Conservation (phyloP, 352 stramenopile species). For the Phytophthora hybrid region DNA sequence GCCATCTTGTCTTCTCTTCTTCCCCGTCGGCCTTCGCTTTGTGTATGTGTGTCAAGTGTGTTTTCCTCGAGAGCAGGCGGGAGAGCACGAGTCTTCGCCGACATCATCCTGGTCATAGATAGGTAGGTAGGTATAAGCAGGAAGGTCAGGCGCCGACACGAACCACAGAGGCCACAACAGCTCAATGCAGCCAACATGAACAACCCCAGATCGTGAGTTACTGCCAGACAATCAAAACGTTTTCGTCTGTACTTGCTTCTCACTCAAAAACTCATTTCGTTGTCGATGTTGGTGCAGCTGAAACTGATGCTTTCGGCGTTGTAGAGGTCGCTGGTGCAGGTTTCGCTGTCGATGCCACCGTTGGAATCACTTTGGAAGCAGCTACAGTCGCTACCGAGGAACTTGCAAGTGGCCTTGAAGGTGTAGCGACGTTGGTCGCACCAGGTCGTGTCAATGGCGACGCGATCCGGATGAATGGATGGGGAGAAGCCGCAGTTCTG, state of each 20-base stretch:
- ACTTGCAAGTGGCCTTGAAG: conserved; percentile 16
- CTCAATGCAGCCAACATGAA: conserved; percentile 26
- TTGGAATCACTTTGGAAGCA: background rate
- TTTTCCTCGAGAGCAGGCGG: conserved; percentile 20
- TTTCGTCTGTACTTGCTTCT: conserved; percentile 22
- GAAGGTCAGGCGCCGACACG: conserved; percentile 17
- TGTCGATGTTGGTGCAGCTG: background rate
- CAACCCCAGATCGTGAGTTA: conserved; percentile 23
- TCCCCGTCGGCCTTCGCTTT: conserved; percentile 22
- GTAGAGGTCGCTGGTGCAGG: background rate
- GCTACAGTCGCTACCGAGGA: background rate
- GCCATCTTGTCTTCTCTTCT: background rate
- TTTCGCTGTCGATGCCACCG: conserved; percentile 5
- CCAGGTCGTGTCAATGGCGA: conserved; percentile 4
- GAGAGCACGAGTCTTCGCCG: conserved; percentile 9
- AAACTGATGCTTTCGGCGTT: background rate
- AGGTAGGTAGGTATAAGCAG: conserved; percentile 37
- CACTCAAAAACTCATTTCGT: conserved; percentile 25
- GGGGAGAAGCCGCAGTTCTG: conserved; percentile 1
- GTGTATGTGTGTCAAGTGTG: conserved; percentile 29
- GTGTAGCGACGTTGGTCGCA: background rate
- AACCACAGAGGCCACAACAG: conserved; percentile 2
- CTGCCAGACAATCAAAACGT: conserved; percentile 20
- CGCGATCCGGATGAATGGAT: background rate
- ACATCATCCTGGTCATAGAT: conserved; percentile 37